Percentiles rank a stretch among this genome's conserved stretches.
These are phyloP conservation scores for Colletotrichum liriopes DNA, from an alignment of 2,329 filamentous ascomycete genomes.

Conservation along the genomic window DNA sequence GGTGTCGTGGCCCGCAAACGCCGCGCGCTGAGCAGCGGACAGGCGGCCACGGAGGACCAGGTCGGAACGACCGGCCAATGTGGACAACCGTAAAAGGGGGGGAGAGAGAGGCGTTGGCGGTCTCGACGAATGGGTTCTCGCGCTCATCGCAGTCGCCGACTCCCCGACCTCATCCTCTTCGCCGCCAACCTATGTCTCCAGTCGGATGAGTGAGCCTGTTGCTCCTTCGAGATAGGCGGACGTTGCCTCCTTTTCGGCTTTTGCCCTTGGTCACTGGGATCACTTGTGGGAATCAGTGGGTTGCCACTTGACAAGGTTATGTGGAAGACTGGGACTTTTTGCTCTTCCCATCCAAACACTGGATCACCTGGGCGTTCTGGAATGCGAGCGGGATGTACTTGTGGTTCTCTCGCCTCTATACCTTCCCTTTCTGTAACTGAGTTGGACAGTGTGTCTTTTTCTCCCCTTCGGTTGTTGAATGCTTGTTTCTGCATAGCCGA, in stretches of 20 bases:
- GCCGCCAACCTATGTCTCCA: background rate
- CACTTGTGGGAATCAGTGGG: background rate
- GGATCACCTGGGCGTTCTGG: background rate
- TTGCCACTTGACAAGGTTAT: conserved; percentile 30
- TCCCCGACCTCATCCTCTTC: background rate
- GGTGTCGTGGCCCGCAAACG: conserved; percentile 7
- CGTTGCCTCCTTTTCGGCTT: conserved; percentile 10
- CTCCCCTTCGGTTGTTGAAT: background rate
- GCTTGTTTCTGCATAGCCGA: conserved; percentile 1
- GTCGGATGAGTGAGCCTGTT: conserved; percentile 9
- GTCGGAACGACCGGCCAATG: background rate
- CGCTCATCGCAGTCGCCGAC: conserved; percentile 10
- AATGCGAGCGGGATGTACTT: background rate
- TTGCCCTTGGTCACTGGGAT: background rate
- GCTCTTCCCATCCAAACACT: background rate
- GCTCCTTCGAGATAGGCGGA: conserved; percentile 4
- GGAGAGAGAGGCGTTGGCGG: background rate
- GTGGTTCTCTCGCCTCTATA: background rate
- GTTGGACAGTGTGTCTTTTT: background rate
- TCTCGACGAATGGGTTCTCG: background rate
- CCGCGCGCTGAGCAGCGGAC: background rate
- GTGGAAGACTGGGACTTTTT: conserved; percentile 14
- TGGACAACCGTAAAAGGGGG: background rate
- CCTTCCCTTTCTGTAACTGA: background rate
- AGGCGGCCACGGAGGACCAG: background rate